Evolutionary conservation across 2,329 filamentous ascomycete species (phyloP).

Genomic region (Ascochyta koolunga): DNA sequence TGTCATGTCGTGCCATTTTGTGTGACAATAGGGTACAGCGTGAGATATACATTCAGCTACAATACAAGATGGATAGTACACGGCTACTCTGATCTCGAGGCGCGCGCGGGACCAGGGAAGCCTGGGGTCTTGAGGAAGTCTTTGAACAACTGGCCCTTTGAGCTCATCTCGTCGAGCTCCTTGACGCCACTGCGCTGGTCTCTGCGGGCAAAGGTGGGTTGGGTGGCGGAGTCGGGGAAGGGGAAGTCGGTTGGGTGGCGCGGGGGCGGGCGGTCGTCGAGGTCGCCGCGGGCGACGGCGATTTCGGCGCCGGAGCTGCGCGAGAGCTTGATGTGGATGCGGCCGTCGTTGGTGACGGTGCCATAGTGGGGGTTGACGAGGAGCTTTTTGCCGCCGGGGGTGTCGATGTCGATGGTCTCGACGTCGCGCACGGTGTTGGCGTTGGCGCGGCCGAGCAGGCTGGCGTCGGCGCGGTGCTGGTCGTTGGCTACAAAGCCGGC

Average conservation of each 20-base stretch:
- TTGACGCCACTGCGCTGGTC: neutral
- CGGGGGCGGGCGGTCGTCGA: constrained; percentile 32
- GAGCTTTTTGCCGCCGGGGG: constrained; percentile 59
- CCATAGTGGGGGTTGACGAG: constrained; percentile 56
- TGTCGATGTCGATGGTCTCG: constrained; percentile 50
- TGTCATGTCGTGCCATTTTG: too few relatives aligned
- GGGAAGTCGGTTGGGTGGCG: too few relatives aligned
- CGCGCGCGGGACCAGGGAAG: constrained; percentile 10
- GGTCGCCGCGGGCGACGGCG: constrained; percentile 29
- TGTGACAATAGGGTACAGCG: too few relatives aligned
- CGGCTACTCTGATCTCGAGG: constrained; percentile 9
- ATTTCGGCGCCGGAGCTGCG: constrained; percentile 30
- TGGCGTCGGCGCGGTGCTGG: constrained; percentile 35
- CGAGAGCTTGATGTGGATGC: constrained; percentile 37
- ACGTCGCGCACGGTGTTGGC: constrained; percentile 23
- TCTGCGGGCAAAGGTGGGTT: neutral
- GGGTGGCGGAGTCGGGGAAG: too few relatives aligned
- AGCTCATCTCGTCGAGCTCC: constrained; percentile 24
- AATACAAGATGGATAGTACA: neutral
- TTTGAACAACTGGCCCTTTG: constrained; percentile 20
- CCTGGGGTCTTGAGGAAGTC: constrained; percentile 13
- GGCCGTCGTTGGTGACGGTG: constrained; percentile 37
- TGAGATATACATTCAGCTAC: neutral
- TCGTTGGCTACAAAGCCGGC: constrained; percentile 53
- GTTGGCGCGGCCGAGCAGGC: constrained; percentile 29